These are phyloP conservation scores for Malassezia psittaci DNA, from an alignment of 1,284 basidiomycete genomes.

Conservation along the genomic window DNA sequence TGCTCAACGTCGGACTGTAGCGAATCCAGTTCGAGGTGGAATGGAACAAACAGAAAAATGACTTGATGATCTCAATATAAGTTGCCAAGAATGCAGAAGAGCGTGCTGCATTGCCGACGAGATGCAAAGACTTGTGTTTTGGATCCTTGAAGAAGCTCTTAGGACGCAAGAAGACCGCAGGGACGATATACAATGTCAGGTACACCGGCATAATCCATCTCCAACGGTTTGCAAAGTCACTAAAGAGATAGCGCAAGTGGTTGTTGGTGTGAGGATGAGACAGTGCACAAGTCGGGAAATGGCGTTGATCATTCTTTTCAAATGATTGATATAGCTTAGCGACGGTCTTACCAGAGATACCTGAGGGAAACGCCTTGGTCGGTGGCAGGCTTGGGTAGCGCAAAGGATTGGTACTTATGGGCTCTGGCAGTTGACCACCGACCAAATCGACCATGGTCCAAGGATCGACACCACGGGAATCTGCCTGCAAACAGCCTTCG, in stretches of 20 bases:
- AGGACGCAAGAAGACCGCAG: slow-evolving; percentile 50
- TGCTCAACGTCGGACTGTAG: slow-evolving; percentile 6
- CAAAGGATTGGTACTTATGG: slow-evolving; percentile 25
- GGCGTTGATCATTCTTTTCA: slow-evolving; percentile 24
- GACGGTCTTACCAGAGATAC: slow-evolving; percentile 35
- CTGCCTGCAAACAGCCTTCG: not conserved
- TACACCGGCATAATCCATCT: slow-evolving; percentile 54
- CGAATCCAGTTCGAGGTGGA: slow-evolving; percentile 51
- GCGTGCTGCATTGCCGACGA: slow-evolving; percentile 64
- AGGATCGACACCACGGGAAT: not conserved
- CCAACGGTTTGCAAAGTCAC: slow-evolving; percentile 65
- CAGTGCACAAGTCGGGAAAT: slow-evolving; percentile 40
- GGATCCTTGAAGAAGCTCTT: slow-evolving; percentile 38
- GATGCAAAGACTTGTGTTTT: slow-evolving; percentile 48
- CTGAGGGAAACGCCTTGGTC: slow-evolving; percentile 25
- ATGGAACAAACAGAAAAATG: slow-evolving; percentile 65
- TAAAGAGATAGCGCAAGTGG: slow-evolving; percentile 60
- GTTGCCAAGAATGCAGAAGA: slow-evolving; percentile 79
- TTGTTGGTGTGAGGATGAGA: slow-evolving; percentile 70
- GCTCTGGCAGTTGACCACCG: slow-evolving; percentile 34
- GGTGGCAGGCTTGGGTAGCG: slow-evolving; percentile 29
- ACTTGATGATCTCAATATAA: slow-evolving; percentile 82
- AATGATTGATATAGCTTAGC: slow-evolving; percentile 31
- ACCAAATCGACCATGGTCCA: slow-evolving; percentile 21
- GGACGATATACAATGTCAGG: slow-evolving; percentile 79